These are phyloP conservation scores for Ilyonectria robusta DNA, from an alignment of 2,329 filamentous ascomycete species.

Conservation along the genomic window DNA sequence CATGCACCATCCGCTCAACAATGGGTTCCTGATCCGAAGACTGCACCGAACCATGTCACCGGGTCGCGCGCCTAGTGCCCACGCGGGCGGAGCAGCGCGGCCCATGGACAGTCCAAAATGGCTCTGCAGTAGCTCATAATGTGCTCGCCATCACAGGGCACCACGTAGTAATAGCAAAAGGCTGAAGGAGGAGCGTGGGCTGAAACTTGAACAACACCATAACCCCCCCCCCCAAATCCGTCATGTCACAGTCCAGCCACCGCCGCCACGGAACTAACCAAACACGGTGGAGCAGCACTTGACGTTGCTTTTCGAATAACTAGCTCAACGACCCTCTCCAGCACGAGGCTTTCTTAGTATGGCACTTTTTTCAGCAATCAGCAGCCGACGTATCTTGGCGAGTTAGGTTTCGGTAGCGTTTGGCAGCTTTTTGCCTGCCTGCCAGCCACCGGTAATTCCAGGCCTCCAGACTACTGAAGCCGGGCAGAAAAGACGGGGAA, in stretches of 20 bases:
- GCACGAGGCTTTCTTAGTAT: background rate
- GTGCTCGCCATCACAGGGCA: background rate
- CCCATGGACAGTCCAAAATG: background rate
- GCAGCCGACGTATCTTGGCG: background rate
- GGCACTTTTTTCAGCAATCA: background rate
- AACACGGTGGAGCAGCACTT: background rate
- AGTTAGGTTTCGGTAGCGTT: background rate
- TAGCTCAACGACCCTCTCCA: background rate
- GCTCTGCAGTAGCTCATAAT: background rate
- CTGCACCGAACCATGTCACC: too few relatives aligned
- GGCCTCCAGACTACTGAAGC: background rate
- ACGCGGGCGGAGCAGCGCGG: background rate
- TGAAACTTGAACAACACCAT: background rate
- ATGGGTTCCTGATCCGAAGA: background rate
- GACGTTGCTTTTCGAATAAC: background rate
- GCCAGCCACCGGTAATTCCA: background rate
- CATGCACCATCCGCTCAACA: background rate
- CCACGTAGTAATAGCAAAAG: background rate
- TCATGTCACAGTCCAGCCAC: background rate
- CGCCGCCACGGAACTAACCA: background rate
- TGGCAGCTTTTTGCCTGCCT: background rate
- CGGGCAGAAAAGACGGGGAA: background rate
- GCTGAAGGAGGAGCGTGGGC: background rate
- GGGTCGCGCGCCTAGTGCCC: background rate
- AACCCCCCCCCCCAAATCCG: background rate